Evolutionary conservation across 164 flowering plant species (phyloP), one percentile per base, ranked within the genome.

Genomic region (Nelumbo lutea): DNA sequence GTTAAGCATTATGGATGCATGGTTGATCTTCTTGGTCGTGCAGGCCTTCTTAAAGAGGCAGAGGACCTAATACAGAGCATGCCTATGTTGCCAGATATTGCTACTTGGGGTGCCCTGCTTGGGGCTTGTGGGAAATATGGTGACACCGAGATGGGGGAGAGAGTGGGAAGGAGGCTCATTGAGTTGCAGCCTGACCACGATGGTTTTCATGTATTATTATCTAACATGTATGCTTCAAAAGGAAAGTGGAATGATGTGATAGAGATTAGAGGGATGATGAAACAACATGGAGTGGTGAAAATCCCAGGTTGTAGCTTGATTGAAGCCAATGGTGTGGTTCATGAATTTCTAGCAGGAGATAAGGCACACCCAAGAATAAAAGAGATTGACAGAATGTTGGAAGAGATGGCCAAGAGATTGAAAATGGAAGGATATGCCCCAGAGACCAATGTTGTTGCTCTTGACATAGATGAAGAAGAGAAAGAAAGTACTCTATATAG

Each of bases 381-480:
- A 9, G 57, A 53, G 57, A 53, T 53, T 9, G 57, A 53, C 14
- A 53, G 57, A 53, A 53, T 53, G 57, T 53, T 53, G 57, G 14
- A 11, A 11, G 57, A 53, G 57, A 53, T 53, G 57, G 57, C 57
- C 14, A 53, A 53, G 14, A 53, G 57, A 53, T 53, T 53, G 57
- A 53, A 53, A 1, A 53, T 53, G 57, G 57, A 53, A 53, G 57
- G 57, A 15, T 53, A 53, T 13, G 14, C 71, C n/a, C 81, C 86
- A 14, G 76, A 72, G 42, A 79, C 69, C 56, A 64, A 59, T 58
- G 78, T 76, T 67, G 80, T 83, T 64, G 75, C 70, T 3, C 69
- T 78, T 71, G 82, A 83, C 45, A 79, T 80, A 47, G 79, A 80
- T 64, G 81, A 79, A 40, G 83, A 83, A 72, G 86, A 83, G 68